Percentiles rank a stretch among this genome's conserved stretches.
Conservation (phyloP, 257 asterid genomes). For the Penstemon barbatus region DNA sequence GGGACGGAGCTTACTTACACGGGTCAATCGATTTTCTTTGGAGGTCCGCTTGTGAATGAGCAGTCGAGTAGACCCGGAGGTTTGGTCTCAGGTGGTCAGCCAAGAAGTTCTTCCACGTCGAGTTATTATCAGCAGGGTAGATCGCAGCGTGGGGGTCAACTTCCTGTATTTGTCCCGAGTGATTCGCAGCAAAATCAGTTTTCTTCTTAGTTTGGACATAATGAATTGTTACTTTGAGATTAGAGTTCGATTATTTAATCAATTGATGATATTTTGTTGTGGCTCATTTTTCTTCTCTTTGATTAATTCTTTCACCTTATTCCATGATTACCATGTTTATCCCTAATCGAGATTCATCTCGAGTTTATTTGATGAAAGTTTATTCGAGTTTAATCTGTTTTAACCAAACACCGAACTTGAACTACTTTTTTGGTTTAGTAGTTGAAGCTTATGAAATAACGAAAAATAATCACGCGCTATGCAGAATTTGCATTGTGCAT, state of each 20-base stretch:
- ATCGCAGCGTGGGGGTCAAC: conserved; percentile 88
- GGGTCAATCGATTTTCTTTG: conserved; percentile 87
- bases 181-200: conserved; percentile 73
- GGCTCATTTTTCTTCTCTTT: not conserved
- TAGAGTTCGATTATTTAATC: conserved; percentile 33
- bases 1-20: conserved; percentile 79
- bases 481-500: too few species aligned
- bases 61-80: conserved; percentile 39
- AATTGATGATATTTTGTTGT: conserved; percentile 12
- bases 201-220: conserved; percentile 43
- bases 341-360: too few species aligned
- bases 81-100: conserved; percentile 31
- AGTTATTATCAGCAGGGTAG: conserved; percentile 81
- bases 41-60: conserved; percentile 73
- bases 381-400: too few species aligned
- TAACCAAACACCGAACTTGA: too few species aligned
- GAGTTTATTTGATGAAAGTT: too few species aligned
- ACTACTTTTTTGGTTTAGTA: too few species aligned
- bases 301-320: conserved; percentile 1
- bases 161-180: conserved; percentile 89
- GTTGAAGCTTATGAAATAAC: too few species aligned
- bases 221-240: conserved; percentile 17
- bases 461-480: too few species aligned
- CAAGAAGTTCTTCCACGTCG: conserved; percentile 42
- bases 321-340: not conserved